A percentile compares a stretch with the other conserved stretches of the same genome.
phyloP scores from a whole-genome alignment of 2,329 filamentous ascomycete genomes.

The Botrytis hyacinthi region DNA sequence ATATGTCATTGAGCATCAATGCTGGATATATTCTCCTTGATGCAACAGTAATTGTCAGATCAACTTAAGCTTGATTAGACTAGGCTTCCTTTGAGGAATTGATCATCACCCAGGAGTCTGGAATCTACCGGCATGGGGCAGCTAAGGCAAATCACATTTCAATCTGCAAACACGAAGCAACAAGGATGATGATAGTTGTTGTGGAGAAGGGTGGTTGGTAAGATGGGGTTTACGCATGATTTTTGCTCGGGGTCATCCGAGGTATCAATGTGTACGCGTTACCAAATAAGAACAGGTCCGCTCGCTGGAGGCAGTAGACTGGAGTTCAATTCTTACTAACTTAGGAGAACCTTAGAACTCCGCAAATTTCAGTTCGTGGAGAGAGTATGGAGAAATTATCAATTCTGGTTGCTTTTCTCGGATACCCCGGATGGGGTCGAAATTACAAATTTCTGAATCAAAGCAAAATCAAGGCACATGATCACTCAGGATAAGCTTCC shows the following conservation, averaged over 20 bases:
- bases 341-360: neutral
- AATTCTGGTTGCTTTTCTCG: neutral
- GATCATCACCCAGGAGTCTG: neutral
- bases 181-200: neutral
- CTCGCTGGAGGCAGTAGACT: neutral
- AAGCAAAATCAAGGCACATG: neutral
- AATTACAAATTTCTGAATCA: neutral
- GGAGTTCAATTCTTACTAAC: neutral
- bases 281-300: neutral
- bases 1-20: neutral
- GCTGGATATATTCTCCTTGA: neutral
- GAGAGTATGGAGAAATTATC: conserved; percentile 7
- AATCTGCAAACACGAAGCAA: neutral
- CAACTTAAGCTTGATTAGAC: neutral
- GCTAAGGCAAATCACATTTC: neutral
- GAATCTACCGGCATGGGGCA: conserved; percentile 1
- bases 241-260: neutral
- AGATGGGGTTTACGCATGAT: neutral
- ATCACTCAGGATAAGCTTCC: neutral
- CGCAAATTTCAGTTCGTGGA: conserved; percentile 2
- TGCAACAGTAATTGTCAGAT: neutral
- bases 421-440: neutral
- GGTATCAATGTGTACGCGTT: neutral
- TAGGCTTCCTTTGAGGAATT: neutral
- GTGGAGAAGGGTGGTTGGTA: conserved; percentile 18